Conservation (phyloP, 1,284 basidiomycete genomes). For the Ustilago curta region DNA sequence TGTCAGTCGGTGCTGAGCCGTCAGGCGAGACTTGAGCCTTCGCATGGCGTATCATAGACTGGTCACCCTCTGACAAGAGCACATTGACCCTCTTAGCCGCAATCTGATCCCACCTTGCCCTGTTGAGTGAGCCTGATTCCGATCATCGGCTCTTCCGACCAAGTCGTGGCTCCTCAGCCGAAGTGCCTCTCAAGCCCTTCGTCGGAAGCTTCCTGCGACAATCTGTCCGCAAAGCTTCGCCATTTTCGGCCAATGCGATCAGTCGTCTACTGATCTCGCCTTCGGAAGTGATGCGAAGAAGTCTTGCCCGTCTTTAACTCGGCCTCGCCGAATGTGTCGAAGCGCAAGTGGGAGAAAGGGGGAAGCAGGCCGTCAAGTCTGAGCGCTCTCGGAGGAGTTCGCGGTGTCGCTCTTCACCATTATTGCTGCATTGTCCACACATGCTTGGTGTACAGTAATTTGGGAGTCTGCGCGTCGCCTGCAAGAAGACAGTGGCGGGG, state of each 20-base stretch:
- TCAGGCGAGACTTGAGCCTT: not conserved
- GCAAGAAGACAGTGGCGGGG: not conserved
- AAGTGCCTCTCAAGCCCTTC: not conserved
- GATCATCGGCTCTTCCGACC: not conserved
- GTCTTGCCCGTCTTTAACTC: not conserved
- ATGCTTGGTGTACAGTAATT: not conserved
- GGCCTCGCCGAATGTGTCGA: not conserved
- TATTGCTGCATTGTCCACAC: not conserved
- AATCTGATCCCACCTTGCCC: no score
- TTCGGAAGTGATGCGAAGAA: not conserved
- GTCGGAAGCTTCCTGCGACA: conserved; percentile 1
- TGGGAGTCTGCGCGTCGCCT: conserved; percentile 1
- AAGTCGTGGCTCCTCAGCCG: not conserved
- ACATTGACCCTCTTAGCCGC: no score
- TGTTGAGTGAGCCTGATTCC: no score
- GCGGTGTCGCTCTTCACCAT: no score
- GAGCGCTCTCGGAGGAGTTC: no score
- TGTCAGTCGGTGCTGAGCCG: not conserved
- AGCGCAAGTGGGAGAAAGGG: not conserved
- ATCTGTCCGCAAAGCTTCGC: not conserved
- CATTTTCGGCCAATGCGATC: not conserved
- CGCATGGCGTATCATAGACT: not conserved
- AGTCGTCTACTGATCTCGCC: not conserved
- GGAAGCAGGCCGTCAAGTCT: no score
- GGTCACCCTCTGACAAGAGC: not conserved